Base-by-base conservation (phyloP, 352 stramenopile genomes). In the Thalassiosira pacifica region DNA sequence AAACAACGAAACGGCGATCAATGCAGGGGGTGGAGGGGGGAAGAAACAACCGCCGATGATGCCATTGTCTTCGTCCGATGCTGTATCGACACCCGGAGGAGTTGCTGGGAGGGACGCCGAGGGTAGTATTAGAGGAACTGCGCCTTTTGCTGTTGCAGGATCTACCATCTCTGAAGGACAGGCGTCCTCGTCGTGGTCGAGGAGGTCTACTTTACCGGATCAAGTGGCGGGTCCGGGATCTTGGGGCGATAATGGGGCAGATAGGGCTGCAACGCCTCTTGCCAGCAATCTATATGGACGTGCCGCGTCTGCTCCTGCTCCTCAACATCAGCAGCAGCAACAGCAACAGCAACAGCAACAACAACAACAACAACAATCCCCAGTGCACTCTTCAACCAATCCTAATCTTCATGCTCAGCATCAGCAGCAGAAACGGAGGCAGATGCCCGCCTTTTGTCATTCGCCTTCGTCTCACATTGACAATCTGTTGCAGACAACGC, bases 401-500 rank as follows among this genome's bases (percentile, higher is more conserved):
- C 16, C 22, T 8, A 63, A 22, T 63, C 9, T 24, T 31, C 55
- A 68, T 45, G 18, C 34, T 11, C 59, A 69, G 40, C 42, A 65
- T 26, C 63, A 64, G 24, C 77, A 69, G 24, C 52, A 66, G 32
- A 75, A 72, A 57, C 52, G 69, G n/a, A 37, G 57, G 22, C 42
- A 57, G 55, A 79, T 78, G 69, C 80, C 80, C 24, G 22, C 26
- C 32, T 87, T 87, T 65, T 87, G 80, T 48, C 75, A 83, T 66
- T 67, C 76, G n/a, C 68, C 81, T 26, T 66, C 90, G 53, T 83
- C 89, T 29, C 92, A 95, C 71, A 87, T 88, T 13, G 79, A 92
- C 31, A 83, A 92, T 48, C 79, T 95, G 18, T 77, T 95, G 10
- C 66, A 88, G 45, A 85, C 82, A 4, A 94, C 90, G 19, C 92